phyloP scores from a whole-genome alignment of 352 stramenopile genomes.

The Globisporangium nagaii region DNA sequence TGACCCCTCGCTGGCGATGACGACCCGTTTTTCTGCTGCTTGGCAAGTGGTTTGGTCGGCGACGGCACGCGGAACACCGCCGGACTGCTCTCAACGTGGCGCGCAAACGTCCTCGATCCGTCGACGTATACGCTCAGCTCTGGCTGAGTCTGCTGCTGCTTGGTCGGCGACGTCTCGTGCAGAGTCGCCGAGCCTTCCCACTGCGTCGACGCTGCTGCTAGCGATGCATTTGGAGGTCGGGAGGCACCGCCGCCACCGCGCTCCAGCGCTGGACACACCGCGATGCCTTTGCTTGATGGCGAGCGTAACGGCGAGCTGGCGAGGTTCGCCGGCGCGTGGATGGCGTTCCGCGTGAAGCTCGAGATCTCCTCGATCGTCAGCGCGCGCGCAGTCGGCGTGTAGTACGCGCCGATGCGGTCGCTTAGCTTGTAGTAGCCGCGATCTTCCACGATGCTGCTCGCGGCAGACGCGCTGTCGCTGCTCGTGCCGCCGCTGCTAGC shows the following conservation, averaged over 20 bases:
- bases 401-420: conserved; percentile 71
- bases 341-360: conserved; percentile 48
- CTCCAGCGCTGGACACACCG: conserved; percentile 51
- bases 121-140: conserved; percentile 49
- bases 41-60: conserved; percentile 27
- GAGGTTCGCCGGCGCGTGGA: conserved; percentile 37
- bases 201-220: not conserved
- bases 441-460: conserved; percentile 37
- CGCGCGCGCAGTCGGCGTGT: conserved; percentile 57
- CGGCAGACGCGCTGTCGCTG: not conserved
- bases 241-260: not conserved
- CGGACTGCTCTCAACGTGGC: conserved; percentile 62
- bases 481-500: not conserved
- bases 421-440: conserved; percentile 75
- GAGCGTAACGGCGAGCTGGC: conserved; percentile 30
- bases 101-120: conserved; percentile 48
- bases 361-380: conserved; percentile 72
- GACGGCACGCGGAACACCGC: conserved; percentile 49
- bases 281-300: conserved; percentile 35
- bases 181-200: not conserved
- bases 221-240: not conserved
- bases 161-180: not conserved
- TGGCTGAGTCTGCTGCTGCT: not conserved
- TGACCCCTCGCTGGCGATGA: conserved; percentile 16
- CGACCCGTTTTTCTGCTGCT: conserved; percentile 15